Conservation (phyloP, 495 filamentous ascomycete species). For the Penicillium soppii region DNA sequence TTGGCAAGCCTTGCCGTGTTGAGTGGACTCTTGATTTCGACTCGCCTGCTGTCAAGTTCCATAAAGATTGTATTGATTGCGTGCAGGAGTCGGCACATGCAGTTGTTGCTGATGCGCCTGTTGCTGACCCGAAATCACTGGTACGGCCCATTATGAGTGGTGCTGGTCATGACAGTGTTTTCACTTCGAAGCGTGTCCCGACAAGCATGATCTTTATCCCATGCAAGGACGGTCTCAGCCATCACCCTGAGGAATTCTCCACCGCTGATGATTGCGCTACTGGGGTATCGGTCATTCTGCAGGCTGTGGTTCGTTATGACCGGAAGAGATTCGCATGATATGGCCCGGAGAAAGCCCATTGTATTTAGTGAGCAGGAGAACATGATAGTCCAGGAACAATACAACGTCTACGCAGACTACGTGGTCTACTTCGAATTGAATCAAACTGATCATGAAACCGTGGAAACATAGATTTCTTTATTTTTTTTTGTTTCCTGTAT, state of each 20-base stretch:
- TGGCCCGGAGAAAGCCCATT: no score
- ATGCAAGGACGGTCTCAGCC: constrained; percentile 62
- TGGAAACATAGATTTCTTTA: constrained; percentile 28
- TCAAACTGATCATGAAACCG: constrained; percentile 33
- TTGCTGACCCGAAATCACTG: constrained; percentile 39
- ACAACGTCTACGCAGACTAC: not conserved
- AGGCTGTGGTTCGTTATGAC: constrained; percentile 62
- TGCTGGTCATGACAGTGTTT: constrained; percentile 65
- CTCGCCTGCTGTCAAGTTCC: constrained; percentile 66
- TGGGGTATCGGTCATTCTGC: constrained; percentile 61
- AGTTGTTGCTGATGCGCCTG: constrained; percentile 47
- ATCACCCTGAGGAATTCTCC: constrained; percentile 63
- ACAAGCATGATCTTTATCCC: constrained; percentile 70
- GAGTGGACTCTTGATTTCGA: constrained; percentile 61
- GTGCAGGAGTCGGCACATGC: constrained; percentile 61
- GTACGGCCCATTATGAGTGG: constrained; percentile 54
- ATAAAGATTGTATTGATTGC: constrained; percentile 65
- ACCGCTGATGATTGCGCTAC: constrained; percentile 61
- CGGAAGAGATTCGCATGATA: constrained; percentile 37
- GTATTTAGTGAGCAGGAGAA: no score
- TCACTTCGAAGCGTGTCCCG: constrained; percentile 57
- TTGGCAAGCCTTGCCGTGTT: constrained; percentile 55
- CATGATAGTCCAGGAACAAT: no score
- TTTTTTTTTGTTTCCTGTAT: constrained; percentile 31
- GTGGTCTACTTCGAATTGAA: constrained; percentile 25